Percentiles rank a stretch among this genome's conserved stretches.
Conservation (phyloP, 2,329 filamentous ascomycete species). For the Phialophora macrospora region DNA sequence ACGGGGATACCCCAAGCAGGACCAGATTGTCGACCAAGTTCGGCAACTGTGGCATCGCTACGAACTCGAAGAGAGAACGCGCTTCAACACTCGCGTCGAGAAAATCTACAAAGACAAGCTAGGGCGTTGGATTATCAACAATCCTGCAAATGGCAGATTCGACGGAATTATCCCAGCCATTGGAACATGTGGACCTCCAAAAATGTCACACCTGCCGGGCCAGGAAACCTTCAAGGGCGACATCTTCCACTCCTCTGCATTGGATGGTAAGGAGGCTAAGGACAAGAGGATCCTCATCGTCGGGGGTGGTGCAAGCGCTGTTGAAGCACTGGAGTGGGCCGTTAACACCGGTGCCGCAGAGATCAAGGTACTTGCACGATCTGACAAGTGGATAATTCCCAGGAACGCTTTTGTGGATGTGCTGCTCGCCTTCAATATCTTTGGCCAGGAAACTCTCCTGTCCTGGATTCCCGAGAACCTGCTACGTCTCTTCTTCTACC, state of each 20-base stretch:
- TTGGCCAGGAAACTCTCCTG: conserved; percentile 75
- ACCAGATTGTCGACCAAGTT: conserved; percentile 76
- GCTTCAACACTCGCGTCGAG: conserved; percentile 71
- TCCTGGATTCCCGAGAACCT: conserved; percentile 79
- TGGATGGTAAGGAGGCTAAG: conserved; percentile 73
- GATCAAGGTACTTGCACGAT: conserved; percentile 74
- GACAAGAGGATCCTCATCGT: conserved; percentile 78
- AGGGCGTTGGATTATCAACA: conserved; percentile 78
- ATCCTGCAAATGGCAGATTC: conserved; percentile 70
- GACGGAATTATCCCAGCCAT: conserved; percentile 79
- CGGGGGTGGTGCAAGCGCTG: conserved; percentile 78
- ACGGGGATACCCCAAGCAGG: conserved; percentile 74
- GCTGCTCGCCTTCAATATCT: conserved; percentile 76
- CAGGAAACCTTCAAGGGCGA: conserved; percentile 73
- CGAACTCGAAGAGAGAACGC: conserved; percentile 70
- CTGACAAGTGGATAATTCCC: conserved; percentile 87
- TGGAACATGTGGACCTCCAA: conserved; percentile 79
- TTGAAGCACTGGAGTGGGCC: conserved; percentile 82
- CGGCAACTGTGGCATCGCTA: conserved; percentile 75
- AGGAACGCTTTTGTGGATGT: conserved; percentile 75
- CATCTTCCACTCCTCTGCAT: conserved; percentile 74
- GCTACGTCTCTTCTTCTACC: conserved; percentile 79
- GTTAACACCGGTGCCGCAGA: conserved; percentile 68
- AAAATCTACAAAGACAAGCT: conserved; percentile 70
- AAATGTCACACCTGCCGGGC: conserved; percentile 72